Base-by-base conservation (phyloP, 208 protist genomes). In the Wallacemonas sp. region DNA sequence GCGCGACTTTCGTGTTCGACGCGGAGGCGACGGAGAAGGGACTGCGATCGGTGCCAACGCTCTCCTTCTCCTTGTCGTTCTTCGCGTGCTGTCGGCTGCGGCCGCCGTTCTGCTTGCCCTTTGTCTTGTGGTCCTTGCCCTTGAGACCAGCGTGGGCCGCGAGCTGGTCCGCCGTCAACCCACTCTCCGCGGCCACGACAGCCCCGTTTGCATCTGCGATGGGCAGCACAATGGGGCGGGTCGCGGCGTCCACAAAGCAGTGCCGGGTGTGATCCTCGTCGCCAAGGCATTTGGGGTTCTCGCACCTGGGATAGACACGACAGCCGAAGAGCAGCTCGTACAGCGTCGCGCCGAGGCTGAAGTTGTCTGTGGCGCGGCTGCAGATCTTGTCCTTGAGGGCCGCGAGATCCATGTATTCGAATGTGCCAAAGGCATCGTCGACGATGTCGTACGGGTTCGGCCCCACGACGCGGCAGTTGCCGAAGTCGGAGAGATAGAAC, bases 401-500 rank as follows among this genome's bases (percentile, higher is more conserved):
- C 16, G 70, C 71, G 11, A 80, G 65, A 56, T 95, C 90, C 90
- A 95, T 95, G 81, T 95, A 95, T 63, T 92, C 90, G 60, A 80
- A 93, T 17, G 90, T 95, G 41, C 90, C 90, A 60, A 88, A 76
- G 2, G 79, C 78, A 33, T 84, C 85, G 1, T 56, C 55, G 1
- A 95, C 85, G 19, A 65, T 56, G 47, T 78, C 85, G n/a, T 70
- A 41, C 16, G 44, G 27, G 19, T 60, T 36, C 0, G 83, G 85
- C 0, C 80, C 84, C 29, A 95, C 80, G 27, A 95, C 61, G 24
- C 77, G 82, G 68, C 90, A 93, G 72, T 95, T 95, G 48, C 90
- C 90, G 56, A 93, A 95, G 72, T 95, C 90, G 33, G 80, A 90
- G 2, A 95, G 70, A 58, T 93, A 95, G 65, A 95, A 95, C 60